phyloP scores from a whole-genome alignment of 2,329 filamentous ascomycete species.

The Taxawa tesnikishii region DNA sequence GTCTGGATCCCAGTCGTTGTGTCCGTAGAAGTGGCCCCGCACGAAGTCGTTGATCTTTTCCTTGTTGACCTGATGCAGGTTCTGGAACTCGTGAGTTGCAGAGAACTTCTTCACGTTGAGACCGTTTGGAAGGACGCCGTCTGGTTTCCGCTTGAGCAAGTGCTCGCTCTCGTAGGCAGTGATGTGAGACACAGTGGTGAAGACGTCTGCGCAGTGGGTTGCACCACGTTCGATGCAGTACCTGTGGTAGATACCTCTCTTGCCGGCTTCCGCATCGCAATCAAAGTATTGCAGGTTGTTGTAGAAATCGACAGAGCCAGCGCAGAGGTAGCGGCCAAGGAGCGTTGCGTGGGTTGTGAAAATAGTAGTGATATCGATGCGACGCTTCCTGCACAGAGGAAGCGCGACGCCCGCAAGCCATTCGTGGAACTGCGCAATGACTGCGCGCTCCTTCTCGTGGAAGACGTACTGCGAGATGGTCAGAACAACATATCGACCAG shows the following conservation, averaged over 20 bases:
- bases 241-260: constrained; percentile 94
- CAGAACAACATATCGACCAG: constrained; percentile 7
- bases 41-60: constrained; percentile 98
- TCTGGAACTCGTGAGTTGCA: constrained; percentile 97
- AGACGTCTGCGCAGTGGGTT: constrained; percentile 86
- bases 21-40: constrained; percentile 93
- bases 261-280: constrained; percentile 90
- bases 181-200: constrained; percentile 97
- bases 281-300: constrained; percentile 97
- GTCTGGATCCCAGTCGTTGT: constrained; percentile 92
- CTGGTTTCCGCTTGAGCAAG: constrained; percentile 90
- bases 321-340: constrained; percentile 89
- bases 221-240: constrained; percentile 96
- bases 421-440: constrained; percentile 98
- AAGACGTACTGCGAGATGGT: constrained; percentile 60
- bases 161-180: constrained; percentile 98
- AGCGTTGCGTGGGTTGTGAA: constrained; percentile 97
- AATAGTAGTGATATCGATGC: constrained; percentile 94
- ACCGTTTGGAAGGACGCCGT: constrained; percentile 91
- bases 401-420: constrained; percentile 93
- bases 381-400: constrained; percentile 81
- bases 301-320: constrained; percentile 97
- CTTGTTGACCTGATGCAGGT: constrained; percentile 90
- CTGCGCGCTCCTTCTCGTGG: constrained; percentile 81
- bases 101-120: constrained; percentile 98